Base-by-base conservation (phyloP, 352 stramenopile genomes). In the Globisporangium camurandrum region DNA sequence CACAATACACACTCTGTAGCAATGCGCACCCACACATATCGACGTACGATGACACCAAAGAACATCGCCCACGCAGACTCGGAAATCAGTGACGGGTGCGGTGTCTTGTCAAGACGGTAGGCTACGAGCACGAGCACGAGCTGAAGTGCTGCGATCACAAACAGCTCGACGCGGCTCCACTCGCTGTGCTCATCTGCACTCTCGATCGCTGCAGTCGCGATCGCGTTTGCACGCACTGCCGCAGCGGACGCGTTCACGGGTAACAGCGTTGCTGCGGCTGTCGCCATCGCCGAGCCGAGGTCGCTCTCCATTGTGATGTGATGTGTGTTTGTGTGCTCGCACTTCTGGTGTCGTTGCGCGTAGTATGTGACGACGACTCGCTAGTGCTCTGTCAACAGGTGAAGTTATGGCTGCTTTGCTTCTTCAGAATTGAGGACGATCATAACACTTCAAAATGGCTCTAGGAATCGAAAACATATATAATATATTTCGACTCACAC, bases 61-160 rank as follows among this genome's bases (percentile, higher is more conserved):
- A 90, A 79, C 40, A 93, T 90, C 30, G 83, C 83, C 41, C 70
- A 83, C 9, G 76, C 79, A 3, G 83, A 93, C 61, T 91, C 80
- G 22, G 83, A 90, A 50, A 93, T 84, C 16, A 93, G 56, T 49
- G 71, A 67, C 2, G 80, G 75, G 28, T 74, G 64, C 42, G 79
- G 63, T 26, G 73, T 69, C 8, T 80, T 74, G 49, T 91, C 83
- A 33, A 93, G 57, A 4, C 83, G 83, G 54, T 91, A 93, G 40
- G 79, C 66, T 5, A 93, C 77, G 28, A 91, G 65, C 54, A 93
- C 80, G 51, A 93, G 65, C 46, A 79, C 62, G 22, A 93, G 66
- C 66, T 93, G 83, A 46, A 93, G 67, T 52, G 71, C 86, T 9
- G 83, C 83, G 49, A 88, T 89, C 45, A 82, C 68, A 33, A 86